Base-by-base conservation (phyloP, 2,329 filamentous ascomycete species). In the Sclerotinia glacialis region DNA sequence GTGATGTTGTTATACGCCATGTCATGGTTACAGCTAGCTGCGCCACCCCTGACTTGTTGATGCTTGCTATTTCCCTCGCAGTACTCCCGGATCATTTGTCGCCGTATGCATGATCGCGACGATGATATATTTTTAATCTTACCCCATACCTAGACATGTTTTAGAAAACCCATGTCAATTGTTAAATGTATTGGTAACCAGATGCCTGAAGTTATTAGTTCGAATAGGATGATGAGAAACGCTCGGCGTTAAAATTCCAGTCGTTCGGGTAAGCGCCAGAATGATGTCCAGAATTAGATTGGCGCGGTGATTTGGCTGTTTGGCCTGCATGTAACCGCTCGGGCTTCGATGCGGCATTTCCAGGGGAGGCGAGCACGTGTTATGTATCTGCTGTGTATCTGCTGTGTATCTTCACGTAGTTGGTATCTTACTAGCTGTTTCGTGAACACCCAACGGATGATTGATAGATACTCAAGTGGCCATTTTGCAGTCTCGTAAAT, bases 291-390 rank as follows among this genome's bases (percentile, higher is more conserved):
- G 53, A 34, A 18, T 55, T 55, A 55, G 53, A 55, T 40, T 55
- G 34, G 34, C 53, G 53, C 53, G 31, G 34, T 42, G 53, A 42
- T 56, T 16, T 40, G 8, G 9, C 26, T 31, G 9, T n/a, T 37
- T 40, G 53, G n/a, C 34, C 53, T 40, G 34, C 53, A 55, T 55
- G 34, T 55, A 40, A 40, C 31, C 53, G 53, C 53, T 55, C 53
- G 37, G 37, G 37, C 37, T 16, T 40, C 9, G 37, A 55, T 55
- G 52, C 52, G 31, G n/a, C 12, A 3, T n/a, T 55, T 4, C 53
- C 11, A 37, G 34, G 21, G 34, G 31, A 23, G 12, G n/a, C 53
- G 53, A 55, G n/a, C 53, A 55, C 21, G 12, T 55, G 31, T 12
- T 5, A 14, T n/a, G 34, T 54, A 9, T 54, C 16, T 21, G 31